These are phyloP conservation scores for Cyathus striatus DNA, from an alignment of 768 basidiomycete genomes.

Conservation along the genomic window DNA sequence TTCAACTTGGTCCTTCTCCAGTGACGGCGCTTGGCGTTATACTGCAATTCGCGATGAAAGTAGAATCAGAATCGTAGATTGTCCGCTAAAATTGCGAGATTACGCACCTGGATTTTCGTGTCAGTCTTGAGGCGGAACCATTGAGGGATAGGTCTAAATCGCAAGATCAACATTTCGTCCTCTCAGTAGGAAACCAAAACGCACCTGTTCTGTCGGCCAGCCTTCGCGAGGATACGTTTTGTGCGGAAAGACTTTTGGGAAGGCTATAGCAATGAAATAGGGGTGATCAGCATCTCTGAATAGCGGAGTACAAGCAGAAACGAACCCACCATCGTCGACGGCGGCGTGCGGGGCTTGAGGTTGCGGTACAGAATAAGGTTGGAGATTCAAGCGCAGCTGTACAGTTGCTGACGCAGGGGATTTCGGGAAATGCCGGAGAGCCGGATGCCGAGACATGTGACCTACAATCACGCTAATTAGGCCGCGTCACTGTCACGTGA, in stretches of 20 bases:
- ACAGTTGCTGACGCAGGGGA: not conserved
- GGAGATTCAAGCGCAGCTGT: not conserved
- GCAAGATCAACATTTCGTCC: not conserved
- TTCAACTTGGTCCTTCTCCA: slow-evolving; percentile 99
- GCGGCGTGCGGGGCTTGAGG: slow-evolving; percentile 19
- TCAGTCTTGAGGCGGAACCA: slow-evolving; percentile 99
- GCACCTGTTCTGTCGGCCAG: slow-evolving; percentile 90
- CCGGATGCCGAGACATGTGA: too few relatives aligned
- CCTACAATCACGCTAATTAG: too few relatives aligned
- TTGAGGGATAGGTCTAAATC: slow-evolving; percentile 86
- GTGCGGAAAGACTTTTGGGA: slow-evolving; percentile 98
- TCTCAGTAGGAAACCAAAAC: slow-evolving; percentile 12
- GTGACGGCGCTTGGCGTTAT: slow-evolving; percentile 96
- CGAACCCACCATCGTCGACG: slow-evolving; percentile 1
- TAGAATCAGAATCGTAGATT: slow-evolving; percentile 61
- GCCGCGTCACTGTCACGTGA: too few relatives aligned
- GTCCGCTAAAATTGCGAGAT: not conserved
- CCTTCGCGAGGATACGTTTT: slow-evolving; percentile 97
- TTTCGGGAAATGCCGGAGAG: too few relatives aligned
- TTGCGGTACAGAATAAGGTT: not conserved
- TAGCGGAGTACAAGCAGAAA: slow-evolving; percentile 47
- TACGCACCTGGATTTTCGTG: slow-evolving; percentile 83
- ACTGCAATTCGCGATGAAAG: slow-evolving; percentile 59
- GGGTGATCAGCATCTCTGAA: slow-evolving; percentile 17
- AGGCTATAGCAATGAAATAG: slow-evolving; percentile 57